Percentiles rank a stretch among this genome's conserved stretches.
Evolutionary conservation across 768 basidiomycete genomes (phyloP).

Genomic region (Tulasnella sp.): DNA sequence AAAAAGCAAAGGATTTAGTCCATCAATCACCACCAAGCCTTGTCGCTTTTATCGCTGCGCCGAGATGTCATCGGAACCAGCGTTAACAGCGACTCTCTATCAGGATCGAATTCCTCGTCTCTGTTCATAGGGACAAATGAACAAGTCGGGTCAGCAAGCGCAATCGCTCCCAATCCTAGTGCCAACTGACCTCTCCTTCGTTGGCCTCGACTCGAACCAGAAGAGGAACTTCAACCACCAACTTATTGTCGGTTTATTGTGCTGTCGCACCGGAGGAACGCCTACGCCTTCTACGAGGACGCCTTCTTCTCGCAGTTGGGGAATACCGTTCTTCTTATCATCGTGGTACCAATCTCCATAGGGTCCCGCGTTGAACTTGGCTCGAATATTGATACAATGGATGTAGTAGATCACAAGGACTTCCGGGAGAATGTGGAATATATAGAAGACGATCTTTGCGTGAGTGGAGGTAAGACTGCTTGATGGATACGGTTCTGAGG

Average conservation of each 20-base stretch:
- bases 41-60: background rate
- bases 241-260: background rate
- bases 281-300: background rate
- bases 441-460: constrained; percentile 16
- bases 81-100: constrained; percentile 1
- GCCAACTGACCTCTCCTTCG: background rate
- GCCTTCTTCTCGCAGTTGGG: constrained; percentile 2
- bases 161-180: background rate
- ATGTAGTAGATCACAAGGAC: background rate
- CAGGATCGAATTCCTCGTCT: background rate
- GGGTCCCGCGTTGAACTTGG: constrained; percentile 19
- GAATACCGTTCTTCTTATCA: constrained; percentile 6
- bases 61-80: background rate
- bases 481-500: background rate
- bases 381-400: background rate
- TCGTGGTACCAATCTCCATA: constrained; percentile 18
- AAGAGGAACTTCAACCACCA: constrained; percentile 16
- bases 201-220: background rate
- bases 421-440: constrained; percentile 18
- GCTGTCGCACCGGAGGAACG: background rate
- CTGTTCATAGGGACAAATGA: background rate
- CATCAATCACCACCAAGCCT: background rate
- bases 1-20: background rate
- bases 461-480: background rate
- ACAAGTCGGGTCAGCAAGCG: background rate